Base-by-base conservation (phyloP, 1,284 basidiomycete species). In the Apiotrichum porosum region DNA sequence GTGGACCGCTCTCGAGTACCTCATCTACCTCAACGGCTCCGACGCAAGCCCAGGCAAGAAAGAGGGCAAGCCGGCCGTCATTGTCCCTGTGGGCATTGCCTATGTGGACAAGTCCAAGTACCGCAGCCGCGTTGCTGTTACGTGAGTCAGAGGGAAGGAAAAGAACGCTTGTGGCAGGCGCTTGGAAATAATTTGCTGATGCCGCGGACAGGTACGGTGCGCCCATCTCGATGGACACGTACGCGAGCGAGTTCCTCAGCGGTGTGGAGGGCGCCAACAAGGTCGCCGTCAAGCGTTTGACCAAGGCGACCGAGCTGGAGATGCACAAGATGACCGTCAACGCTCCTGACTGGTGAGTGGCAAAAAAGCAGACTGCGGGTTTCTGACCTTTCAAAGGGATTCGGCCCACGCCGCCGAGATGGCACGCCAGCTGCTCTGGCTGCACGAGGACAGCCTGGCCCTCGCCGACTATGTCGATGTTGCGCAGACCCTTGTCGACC, bases 41-140 rank as follows among this genome's bases (percentile, higher is more conserved):
- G 49, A 71, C 57, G 56, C 76, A 77, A 43, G 75, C 67, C 53
- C 62, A 57, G 67, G 72, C 49, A 61, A 66, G 22, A 72, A 75
- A 47, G 63, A 70, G 6, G 71, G 71, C 2, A 68, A 72, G 49
- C 75, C 75, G 26, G 75, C 85, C 21, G 64, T 76, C 4, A 81
- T 97, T 52, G 75, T 94, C 28, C 90, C 93, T 9, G 83, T 85
- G 9, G 84, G 88, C 1, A 90, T 97, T 57, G 89, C 89, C 6
- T 97, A 95, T 71, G 90, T 88, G 42, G 85, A 97, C 74, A 97
- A 97, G 75, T 83, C 85, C 40, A 91, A 92, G 74, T 97, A 97
- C 69, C 79, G 93, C 46, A 90, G 87, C 63, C 76, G 74, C 4
- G 78, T 77, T 0, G 68, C 76, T 15, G 73, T 80, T 47, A 69